Percentiles rank a stretch among this genome's conserved stretches.
Conservation (phyloP, 2,329 filamentous ascomycete species). For the Monosporascus ibericus region DNA sequence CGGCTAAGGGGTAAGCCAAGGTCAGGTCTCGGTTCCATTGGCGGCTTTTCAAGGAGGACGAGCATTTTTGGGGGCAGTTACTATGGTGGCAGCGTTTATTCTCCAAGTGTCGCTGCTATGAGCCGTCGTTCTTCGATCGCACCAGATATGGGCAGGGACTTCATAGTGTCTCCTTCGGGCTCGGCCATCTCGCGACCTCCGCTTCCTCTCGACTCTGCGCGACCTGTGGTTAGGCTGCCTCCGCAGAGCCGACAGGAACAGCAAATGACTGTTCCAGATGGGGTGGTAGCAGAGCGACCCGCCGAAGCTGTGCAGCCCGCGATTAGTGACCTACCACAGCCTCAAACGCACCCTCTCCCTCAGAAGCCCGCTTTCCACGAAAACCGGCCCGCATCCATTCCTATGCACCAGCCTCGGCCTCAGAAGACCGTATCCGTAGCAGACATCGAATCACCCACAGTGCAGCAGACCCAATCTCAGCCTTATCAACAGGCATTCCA, state of each 20-base stretch:
- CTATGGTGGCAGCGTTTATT: conserved; percentile 69
- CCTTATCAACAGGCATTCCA: conserved; percentile 79
- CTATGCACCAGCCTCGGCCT: conserved; percentile 91
- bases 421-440: conserved; percentile 92
- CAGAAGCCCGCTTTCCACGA: conserved; percentile 55
- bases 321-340: conserved; percentile 48
- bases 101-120: conserved; percentile 79
- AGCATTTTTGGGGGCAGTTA: conserved; percentile 69
- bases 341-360: conserved; percentile 52
- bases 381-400: conserved; percentile 45
- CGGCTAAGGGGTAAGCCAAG: conserved; percentile 67
- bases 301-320: conserved; percentile 26
- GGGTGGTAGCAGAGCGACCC: conserved; percentile 14
- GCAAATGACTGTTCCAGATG: conserved; percentile 18
- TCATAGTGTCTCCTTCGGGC: conserved; percentile 72
- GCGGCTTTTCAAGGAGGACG: conserved; percentile 69
- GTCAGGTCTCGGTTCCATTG: conserved; percentile 62
- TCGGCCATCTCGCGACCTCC: conserved; percentile 68
- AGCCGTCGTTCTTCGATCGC: conserved; percentile 80
- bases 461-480: conserved; percentile 39
- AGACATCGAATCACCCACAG: conserved; percentile 80
- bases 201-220: conserved; percentile 52
- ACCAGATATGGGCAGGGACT: conserved; percentile 63
- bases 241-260: conserved; percentile 42
- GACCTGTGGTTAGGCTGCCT: conserved; percentile 79